Percentiles rank a stretch among this genome's conserved stretches.
Evolutionary conservation across 2,329 filamentous ascomycete species (phyloP).

Genomic region (Phyllosticta citribraziliensis): DNA sequence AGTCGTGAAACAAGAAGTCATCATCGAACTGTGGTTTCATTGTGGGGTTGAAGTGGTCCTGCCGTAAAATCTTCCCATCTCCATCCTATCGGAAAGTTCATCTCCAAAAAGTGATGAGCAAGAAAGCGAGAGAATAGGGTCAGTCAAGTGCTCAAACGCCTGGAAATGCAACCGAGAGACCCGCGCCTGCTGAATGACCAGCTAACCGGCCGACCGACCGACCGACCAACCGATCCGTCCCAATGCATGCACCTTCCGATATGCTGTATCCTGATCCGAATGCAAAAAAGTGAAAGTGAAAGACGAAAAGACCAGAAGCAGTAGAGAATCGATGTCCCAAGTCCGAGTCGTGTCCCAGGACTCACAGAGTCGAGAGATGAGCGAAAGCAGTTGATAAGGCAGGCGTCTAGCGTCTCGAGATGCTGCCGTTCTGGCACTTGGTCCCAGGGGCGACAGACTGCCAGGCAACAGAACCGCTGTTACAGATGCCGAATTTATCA

Average conservation of each 20-base stretch:
- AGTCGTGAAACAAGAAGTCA: no score
- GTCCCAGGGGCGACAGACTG: conserved; percentile 25
- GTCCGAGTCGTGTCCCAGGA: background rate
- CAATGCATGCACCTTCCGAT: background rate
- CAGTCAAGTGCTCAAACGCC: background rate
- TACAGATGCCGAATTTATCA: conserved; percentile 14
- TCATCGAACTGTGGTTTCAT: no score
- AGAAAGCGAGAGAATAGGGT: background rate
- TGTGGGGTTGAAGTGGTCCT: background rate
- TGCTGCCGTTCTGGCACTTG: conserved; percentile 22
- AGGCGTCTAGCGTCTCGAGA: conserved; percentile 14
- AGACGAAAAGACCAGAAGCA: background rate
- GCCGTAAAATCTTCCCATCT: no score
- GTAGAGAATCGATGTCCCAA: background rate
- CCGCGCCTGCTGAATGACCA: background rate
- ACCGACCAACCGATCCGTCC: background rate
- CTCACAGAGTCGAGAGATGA: background rate
- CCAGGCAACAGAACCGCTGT: conserved; percentile 12
- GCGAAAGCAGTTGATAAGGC: background rate
- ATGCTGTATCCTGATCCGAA: background rate
- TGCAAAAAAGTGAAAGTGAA: background rate
- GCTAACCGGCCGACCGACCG: no score
- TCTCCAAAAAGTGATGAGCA: background rate
- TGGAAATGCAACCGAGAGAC: background rate
- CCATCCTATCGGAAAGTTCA: background rate